Evolutionary conservation across 768 basidiomycete genomes (phyloP).

Genomic region (Mrakia gelida): DNA sequence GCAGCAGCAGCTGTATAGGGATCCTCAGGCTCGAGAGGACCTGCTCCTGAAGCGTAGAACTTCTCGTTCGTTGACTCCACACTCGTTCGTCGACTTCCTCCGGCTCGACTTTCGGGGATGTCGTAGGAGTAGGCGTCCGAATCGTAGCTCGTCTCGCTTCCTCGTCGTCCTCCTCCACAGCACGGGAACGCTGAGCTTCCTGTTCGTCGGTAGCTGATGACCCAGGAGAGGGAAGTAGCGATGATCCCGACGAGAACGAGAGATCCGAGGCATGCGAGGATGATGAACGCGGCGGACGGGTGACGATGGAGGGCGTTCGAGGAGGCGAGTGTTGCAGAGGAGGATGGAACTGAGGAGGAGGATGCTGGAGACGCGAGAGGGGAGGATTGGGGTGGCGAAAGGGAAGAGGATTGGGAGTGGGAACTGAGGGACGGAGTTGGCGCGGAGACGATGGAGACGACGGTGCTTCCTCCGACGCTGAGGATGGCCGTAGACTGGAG

Average conservation of each 20-base stretch:
- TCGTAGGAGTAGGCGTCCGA: neutral
- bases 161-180: neutral
- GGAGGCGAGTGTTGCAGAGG: neutral
- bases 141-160: neutral
- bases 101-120: neutral
- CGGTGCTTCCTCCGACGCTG: neutral
- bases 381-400: neutral
- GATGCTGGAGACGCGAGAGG: neutral
- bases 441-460: neutral
- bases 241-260: constrained; percentile 1
- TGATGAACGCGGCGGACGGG: constrained; percentile 9
- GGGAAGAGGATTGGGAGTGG: neutral
- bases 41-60: neutral
- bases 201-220: neutral
- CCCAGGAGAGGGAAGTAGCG: constrained; percentile 15
- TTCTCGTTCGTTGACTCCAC: neutral
- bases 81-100: neutral
- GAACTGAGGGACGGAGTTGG: neutral
- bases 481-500: neutral
- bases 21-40: neutral
- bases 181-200: neutral
- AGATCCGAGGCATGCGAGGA: neutral
- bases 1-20: neutral
- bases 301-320: neutral
- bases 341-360: neutral